A percentile compares a stretch with the other conserved stretches of the same genome.
phyloP scores from a whole-genome alignment of 345 rosid genomes.

The Gossypium mustelinum region DNA sequence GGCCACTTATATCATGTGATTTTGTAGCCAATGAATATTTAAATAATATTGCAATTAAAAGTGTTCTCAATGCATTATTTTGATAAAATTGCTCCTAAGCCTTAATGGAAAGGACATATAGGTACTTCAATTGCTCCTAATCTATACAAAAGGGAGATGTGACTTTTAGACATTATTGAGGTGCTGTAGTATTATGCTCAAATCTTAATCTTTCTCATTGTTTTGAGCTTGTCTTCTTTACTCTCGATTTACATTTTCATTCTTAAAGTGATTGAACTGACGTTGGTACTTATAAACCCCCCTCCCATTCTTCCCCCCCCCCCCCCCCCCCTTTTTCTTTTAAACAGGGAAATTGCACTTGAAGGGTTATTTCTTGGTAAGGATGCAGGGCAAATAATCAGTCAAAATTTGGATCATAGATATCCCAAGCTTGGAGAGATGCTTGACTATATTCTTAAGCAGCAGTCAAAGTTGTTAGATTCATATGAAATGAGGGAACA shows the following conservation, averaged over 20 bases:
- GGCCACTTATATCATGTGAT: neutral
- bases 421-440: constrained; percentile 72
- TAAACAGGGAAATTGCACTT: constrained; percentile 74
- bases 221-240: neutral
- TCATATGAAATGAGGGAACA: constrained; percentile 68
- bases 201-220: neutral
- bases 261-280: constrained; percentile 8
- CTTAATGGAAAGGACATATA: neutral
- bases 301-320: no score
- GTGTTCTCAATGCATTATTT: neutral
- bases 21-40: neutral
- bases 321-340: constrained; percentile 8
- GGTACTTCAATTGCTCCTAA: neutral
- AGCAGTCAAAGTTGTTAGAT: constrained; percentile 65
- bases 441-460: constrained; percentile 70
- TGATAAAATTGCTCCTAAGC: neutral
- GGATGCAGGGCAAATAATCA: constrained; percentile 38
- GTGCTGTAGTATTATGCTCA: neutral
- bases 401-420: constrained; percentile 40
- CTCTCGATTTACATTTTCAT: constrained; percentile 11
- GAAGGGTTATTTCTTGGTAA: constrained; percentile 72
- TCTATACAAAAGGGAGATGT: neutral
- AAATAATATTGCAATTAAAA: neutral
- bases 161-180: neutral
- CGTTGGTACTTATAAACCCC: neutral